Evolutionary conservation across 805 yeast species (phyloP), one percentile per base, ranked within the genome.

Genomic region (Wickerhamiella sergipiensis): DNA sequence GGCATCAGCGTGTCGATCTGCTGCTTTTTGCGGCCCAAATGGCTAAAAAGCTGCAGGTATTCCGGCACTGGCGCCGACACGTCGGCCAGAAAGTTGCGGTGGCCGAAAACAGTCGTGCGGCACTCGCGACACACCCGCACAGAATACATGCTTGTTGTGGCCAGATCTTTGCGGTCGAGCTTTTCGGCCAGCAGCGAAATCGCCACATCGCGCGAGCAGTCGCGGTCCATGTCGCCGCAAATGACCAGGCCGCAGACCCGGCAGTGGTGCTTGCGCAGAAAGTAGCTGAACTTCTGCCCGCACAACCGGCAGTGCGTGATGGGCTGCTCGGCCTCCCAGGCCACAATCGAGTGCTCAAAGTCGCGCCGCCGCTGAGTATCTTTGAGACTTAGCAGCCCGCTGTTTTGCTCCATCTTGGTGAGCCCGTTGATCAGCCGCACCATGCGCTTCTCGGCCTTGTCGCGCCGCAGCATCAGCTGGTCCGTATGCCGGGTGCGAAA

Each of bases 251-350:
- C 97, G 69, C 98, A 90, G 23, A 88, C 64, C 38, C 97, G 70
- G 64, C 98, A 92, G 64, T 90, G 98, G 63, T 92, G 97, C 56
- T 83, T 85, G 48, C 97, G 69, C 22, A 76, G 57, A 0, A 78
- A 62, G 44, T 83, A 66, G 10, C 74, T 70, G 63, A 87, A 92
- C 29, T 61, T 59, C 12, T 71, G 69, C 13, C 69, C 64, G 59
- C 98, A 90, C 7, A 84, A 68, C 7, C 74, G 70, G 62, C 98
- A 90, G 50, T 70, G 67, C 0, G 68, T 58, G 0, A 74, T 73
- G 3, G 59, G 58, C 2, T 63, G 51, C 53, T 75, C 83, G 50
- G 75, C 74, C 52, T 77, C 78, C 97, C 97, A 90, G 13, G 73
- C 71, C 0, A 77, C 78, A 2, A 81, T 63, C 7, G 68, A 60